Evolutionary conservation across 169 alveolate species (phyloP).

Genomic region (Eimeria tenella): DNA sequence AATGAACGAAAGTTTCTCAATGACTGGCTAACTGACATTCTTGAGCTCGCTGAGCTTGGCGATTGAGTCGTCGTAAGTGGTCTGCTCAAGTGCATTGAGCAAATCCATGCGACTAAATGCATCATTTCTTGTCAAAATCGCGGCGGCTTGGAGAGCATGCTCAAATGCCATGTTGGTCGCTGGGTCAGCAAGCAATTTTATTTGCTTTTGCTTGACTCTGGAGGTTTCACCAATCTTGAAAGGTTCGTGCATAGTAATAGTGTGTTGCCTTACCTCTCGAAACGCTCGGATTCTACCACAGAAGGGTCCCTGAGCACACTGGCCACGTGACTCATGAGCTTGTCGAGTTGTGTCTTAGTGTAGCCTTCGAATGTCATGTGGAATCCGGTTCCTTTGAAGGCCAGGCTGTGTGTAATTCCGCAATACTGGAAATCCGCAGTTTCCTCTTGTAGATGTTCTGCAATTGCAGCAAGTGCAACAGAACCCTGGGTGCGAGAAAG

Average conservation of each 20-base stretch:
- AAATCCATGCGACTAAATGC: slow-evolving; percentile 74
- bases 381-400: slow-evolving; percentile 64
- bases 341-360: slow-evolving; percentile 65
- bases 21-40: slow-evolving; percentile 32
- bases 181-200: slow-evolving; percentile 74
- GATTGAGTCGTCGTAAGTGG: slow-evolving; percentile 45
- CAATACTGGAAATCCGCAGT: slow-evolving; percentile 74
- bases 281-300: slow-evolving; percentile 75
- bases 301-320: slow-evolving; percentile 36
- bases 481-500: slow-evolving; percentile 56
- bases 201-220: slow-evolving; percentile 69
- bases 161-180: slow-evolving; percentile 77
- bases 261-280: slow-evolving; percentile 49
- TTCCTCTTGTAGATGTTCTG: slow-evolving; percentile 77
- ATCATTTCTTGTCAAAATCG: slow-evolving; percentile 72
- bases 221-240: background rate
- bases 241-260: background rate
- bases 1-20: background rate
- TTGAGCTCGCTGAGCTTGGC: slow-evolving; percentile 69
- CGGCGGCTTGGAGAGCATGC: slow-evolving; percentile 79
- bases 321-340: slow-evolving; percentile 72
- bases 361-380: slow-evolving; percentile 72
- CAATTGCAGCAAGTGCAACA: slow-evolving; percentile 58
- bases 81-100: slow-evolving; percentile 65
- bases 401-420: slow-evolving; percentile 72